phyloP scores from a whole-genome alignment of 2,329 filamentous ascomycete genomes.

The Sodiomyces alkalinus region DNA sequence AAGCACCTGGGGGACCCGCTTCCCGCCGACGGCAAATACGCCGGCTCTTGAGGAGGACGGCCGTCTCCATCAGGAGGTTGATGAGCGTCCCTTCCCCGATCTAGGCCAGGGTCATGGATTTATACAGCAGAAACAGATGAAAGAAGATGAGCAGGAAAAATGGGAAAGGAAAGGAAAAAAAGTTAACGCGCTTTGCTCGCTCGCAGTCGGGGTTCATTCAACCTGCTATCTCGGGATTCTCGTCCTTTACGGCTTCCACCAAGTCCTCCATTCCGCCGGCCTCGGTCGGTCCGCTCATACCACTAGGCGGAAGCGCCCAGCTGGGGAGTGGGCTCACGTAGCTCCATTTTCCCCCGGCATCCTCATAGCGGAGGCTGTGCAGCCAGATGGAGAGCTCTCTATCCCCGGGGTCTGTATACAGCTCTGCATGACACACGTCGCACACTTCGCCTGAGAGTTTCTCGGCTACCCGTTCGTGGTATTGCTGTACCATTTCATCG shows the following conservation, averaged over 20 bases:
- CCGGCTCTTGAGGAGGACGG: too few species aligned
- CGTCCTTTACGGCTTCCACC: slow-evolving; percentile 36
- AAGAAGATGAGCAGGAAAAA: neutral
- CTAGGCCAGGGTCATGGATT: neutral
- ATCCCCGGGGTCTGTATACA: slow-evolving; percentile 82
- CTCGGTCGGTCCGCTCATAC: slow-evolving; percentile 54
- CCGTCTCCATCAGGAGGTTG: too few species aligned
- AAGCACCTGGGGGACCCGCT: too few species aligned
- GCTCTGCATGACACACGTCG: slow-evolving; percentile 64
- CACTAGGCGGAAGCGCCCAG: slow-evolving; percentile 75
- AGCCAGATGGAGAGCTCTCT: slow-evolving; percentile 91
- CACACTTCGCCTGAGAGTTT: slow-evolving; percentile 81
- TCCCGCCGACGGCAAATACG: too few species aligned
- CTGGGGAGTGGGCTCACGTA: slow-evolving; percentile 72
- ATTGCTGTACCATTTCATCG: slow-evolving; percentile 81
- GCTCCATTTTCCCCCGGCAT: slow-evolving; percentile 67
- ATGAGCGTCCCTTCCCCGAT: too few species aligned
- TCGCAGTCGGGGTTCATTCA: neutral
- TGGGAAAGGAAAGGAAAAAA: neutral
- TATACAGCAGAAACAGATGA: neutral
- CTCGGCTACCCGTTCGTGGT: slow-evolving; percentile 82
- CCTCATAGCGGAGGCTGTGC: slow-evolving; percentile 82
- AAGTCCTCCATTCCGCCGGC: slow-evolving; percentile 46
- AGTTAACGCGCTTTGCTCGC: neutral
- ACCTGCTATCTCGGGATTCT: slow-evolving; percentile 22